phyloP scores from a whole-genome alignment of 176 grass and related monocot genomes.

The Paspalum vaginatum region DNA sequence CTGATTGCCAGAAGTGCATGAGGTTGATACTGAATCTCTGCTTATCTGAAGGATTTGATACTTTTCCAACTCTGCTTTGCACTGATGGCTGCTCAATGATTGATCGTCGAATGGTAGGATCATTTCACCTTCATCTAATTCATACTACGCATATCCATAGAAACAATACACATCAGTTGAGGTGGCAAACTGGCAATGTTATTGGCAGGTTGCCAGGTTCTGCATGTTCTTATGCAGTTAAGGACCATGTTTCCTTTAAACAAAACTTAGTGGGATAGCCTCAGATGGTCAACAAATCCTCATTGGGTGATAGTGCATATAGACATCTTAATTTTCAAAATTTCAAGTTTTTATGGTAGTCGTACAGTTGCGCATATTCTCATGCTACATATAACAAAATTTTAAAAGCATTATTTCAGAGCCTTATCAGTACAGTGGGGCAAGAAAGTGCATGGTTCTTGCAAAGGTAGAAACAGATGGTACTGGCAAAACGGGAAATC shows the following conservation, averaged over 20 bases:
- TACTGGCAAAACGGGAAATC: not conserved
- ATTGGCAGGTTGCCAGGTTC: not conserved
- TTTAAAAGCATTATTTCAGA: not conserved
- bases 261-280: conserved; percentile 12
- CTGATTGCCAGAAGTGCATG: conserved; percentile 91
- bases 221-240: conserved; percentile 22
- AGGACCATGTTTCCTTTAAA: not conserved
- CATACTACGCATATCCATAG: conserved; percentile 17
- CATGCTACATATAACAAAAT: not conserved
- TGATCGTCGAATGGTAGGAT: conserved; percentile 90
- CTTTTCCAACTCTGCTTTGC: conserved; percentile 92
- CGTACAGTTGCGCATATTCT: not conserved
- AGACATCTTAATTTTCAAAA: not conserved
- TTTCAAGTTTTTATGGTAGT: conserved; percentile 23
- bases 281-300: not conserved
- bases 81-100: conserved; percentile 98
- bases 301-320: not conserved
- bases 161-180: not conserved
- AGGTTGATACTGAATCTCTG: conserved; percentile 83
- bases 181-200: conserved; percentile 3
- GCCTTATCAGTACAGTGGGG: not conserved
- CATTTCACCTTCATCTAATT: conserved; percentile 41
- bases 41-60: conserved; percentile 93
- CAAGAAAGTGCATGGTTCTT: not conserved
- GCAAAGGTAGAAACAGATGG: conserved; percentile 9